A percentile compares a stretch with the other conserved stretches of the same genome.
These are phyloP conservation scores for Papiliotrema fonsecae DNA, from an alignment of 1,284 basidiomycete genomes.

Conservation along the genomic window DNA sequence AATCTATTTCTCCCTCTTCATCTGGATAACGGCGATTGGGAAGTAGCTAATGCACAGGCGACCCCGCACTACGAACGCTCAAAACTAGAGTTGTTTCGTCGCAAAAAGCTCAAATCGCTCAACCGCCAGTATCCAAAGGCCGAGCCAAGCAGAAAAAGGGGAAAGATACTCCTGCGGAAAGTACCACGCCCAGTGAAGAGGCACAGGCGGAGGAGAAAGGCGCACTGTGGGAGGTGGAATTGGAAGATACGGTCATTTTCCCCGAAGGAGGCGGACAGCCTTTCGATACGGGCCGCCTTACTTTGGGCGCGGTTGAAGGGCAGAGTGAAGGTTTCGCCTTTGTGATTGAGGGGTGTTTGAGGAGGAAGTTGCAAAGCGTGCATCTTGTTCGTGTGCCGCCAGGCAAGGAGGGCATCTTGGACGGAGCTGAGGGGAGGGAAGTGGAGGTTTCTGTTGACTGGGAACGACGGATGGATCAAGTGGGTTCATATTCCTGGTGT, in stretches of 20 bases:
- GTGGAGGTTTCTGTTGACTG: constrained; percentile 62
- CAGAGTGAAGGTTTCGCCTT: constrained; percentile 56
- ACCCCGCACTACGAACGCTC: constrained; percentile 41
- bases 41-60: constrained; percentile 25
- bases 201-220: constrained; percentile 10
- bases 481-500: constrained; percentile 44
- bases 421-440: constrained; percentile 53
- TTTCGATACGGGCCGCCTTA: constrained; percentile 66
- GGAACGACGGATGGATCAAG: constrained; percentile 71
- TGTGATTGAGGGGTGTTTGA: constrained; percentile 64
- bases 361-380: constrained; percentile 69
- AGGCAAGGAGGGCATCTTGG: constrained; percentile 51
- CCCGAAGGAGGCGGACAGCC: constrained; percentile 87
- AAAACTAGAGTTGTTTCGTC: constrained; percentile 27
- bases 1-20: background rate
- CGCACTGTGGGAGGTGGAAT: constrained; percentile 53
- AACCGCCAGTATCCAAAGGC: constrained; percentile 35
- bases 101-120: constrained; percentile 19
- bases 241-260: constrained; percentile 80
- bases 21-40: background rate
- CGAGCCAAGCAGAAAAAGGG: constrained; percentile 30
- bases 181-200: constrained; percentile 4
- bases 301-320: constrained; percentile 28
- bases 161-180: background rate
- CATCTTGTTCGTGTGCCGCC: constrained; percentile 61